phyloP scores from a whole-genome alignment of 768 basidiomycete species.

The Amanita polypyramis region DNA sequence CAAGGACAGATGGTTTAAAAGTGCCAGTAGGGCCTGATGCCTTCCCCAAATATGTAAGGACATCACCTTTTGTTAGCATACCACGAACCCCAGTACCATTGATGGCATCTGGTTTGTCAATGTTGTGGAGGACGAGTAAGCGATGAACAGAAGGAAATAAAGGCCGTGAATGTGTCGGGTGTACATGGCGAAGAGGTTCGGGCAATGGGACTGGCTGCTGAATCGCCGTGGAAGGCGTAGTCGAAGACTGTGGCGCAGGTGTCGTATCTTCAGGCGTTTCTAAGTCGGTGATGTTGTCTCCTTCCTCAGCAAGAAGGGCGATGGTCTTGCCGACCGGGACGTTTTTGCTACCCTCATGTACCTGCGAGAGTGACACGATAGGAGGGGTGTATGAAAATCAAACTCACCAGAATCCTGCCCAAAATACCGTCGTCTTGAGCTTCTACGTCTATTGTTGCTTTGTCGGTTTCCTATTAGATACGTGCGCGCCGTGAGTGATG shows the following conservation, averaged over 20 bases:
- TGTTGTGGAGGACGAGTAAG: conserved; percentile 54
- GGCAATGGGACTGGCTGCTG: conserved; percentile 16
- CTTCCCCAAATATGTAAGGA: conserved; percentile 77
- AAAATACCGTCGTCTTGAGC: conserved; percentile 94
- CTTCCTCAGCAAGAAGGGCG: conserved; percentile 90
- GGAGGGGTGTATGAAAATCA: background rate
- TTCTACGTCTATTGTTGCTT: conserved; percentile 97
- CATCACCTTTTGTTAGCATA: conserved; percentile 95
- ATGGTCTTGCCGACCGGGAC: conserved; percentile 84
- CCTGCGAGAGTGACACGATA: conserved; percentile 25
- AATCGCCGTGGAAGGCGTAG: conserved; percentile 17
- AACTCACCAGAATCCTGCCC: conserved; percentile 77
- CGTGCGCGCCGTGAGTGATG: conserved; percentile 3
- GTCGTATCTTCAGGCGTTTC: conserved; percentile 44
- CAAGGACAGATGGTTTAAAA: conserved; percentile 37
- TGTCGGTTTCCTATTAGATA: conserved; percentile 74
- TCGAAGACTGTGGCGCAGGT: conserved; percentile 17
- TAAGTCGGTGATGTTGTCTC: conserved; percentile 87
- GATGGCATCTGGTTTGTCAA: conserved; percentile 54
- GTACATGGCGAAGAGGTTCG: conserved; percentile 23
- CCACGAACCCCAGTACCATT: conserved; percentile 86
- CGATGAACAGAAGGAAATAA: conserved; percentile 89
- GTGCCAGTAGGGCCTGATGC: conserved; percentile 72
- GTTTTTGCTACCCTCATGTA: conserved; percentile 70
- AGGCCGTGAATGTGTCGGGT: conserved; percentile 49